Evolutionary conservation across 306 rosid species (phyloP).

Genomic region (Fragaria nilgerrensis): DNA sequence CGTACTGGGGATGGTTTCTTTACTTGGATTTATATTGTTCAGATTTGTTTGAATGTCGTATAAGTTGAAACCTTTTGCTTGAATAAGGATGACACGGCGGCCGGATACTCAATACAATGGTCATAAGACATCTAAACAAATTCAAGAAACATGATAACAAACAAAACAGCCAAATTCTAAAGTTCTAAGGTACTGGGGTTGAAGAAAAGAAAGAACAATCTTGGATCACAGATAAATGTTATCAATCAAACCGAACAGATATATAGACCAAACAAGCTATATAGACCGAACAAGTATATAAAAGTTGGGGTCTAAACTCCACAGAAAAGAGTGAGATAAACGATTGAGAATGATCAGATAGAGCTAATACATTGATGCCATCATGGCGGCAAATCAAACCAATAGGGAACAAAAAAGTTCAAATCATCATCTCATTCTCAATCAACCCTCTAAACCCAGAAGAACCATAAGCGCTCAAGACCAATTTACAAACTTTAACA

Average conservation of each 20-base stretch:
- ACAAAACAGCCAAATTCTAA: too few species aligned
- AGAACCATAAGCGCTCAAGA: too few species aligned
- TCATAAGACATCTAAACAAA: too few species aligned
- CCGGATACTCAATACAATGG: too few species aligned
- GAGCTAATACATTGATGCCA: slow-evolving; percentile 18
- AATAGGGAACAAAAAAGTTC: slow-evolving; percentile 22
- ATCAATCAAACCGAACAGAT: background rate
- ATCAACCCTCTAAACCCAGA: background rate
- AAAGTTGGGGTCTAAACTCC: background rate
- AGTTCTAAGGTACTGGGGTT: background rate
- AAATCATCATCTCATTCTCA: slow-evolving; percentile 22
- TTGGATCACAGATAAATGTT: background rate
- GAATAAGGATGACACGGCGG: too few species aligned
- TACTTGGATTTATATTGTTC: too few species aligned
- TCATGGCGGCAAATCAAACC: slow-evolving; percentile 24
- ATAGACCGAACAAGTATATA: background rate
- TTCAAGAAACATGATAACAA: too few species aligned
- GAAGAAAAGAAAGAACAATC: background rate
- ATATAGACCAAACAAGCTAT: too few species aligned
- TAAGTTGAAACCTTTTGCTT: too few species aligned
- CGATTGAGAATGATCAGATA: slow-evolving; percentile 27
- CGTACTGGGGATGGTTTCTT: too few species aligned
- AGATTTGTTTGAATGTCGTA: too few species aligned
- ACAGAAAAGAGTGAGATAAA: background rate
- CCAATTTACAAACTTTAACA: too few species aligned